Evolutionary conservation across 805 yeast genomes (phyloP).

Genomic region (Groenewaldozyma tartarivorans): DNA sequence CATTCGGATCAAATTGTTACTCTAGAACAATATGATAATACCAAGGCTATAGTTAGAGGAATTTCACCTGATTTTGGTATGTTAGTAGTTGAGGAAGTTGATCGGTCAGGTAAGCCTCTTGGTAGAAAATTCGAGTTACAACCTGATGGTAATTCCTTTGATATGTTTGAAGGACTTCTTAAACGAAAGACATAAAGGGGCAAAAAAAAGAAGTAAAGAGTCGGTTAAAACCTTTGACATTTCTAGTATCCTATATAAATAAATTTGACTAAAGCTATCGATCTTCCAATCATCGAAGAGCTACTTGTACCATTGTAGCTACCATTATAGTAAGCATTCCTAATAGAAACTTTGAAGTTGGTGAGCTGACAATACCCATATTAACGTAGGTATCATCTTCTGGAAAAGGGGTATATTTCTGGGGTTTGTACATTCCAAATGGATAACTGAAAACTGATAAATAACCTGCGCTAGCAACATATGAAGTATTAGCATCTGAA

Average conservation of each 20-base stretch:
- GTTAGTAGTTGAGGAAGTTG: slow-evolving; percentile 63
- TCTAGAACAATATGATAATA: slow-evolving; percentile 43
- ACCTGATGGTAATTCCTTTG: slow-evolving; percentile 97
- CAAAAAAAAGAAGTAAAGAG: not conserved
- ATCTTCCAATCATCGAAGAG: slow-evolving; percentile 3
- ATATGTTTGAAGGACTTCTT: slow-evolving; percentile 74
- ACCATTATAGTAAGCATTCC: slow-evolving; percentile 12
- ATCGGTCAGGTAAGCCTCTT: slow-evolving; percentile 35
- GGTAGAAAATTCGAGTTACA: slow-evolving; percentile 62
- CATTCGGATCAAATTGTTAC: slow-evolving; percentile 69
- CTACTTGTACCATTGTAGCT: slow-evolving; percentile 12
- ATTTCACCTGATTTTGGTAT: slow-evolving; percentile 81
- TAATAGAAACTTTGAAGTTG: slow-evolving; percentile 14
- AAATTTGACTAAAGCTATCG: not conserved
- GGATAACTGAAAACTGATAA: slow-evolving; percentile 23
- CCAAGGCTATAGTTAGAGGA: slow-evolving; percentile 61
- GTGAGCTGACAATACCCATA: slow-evolving; percentile 10
- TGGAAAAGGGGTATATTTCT: slow-evolving; percentile 28
- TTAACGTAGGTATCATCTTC: slow-evolving; percentile 16
- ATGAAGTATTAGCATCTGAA: slow-evolving; percentile 21
- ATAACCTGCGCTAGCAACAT: slow-evolving; percentile 27
- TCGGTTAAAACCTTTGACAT: too few relatives aligned
- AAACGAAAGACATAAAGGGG: slow-evolving; percentile 3
- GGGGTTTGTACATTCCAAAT: slow-evolving; percentile 31
- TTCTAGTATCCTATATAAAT: not conserved